Evolutionary conservation across 352 stramenopile species (phyloP), one percentile per base, ranked within the genome.

Genomic region (Phytophthora megakarya): DNA sequence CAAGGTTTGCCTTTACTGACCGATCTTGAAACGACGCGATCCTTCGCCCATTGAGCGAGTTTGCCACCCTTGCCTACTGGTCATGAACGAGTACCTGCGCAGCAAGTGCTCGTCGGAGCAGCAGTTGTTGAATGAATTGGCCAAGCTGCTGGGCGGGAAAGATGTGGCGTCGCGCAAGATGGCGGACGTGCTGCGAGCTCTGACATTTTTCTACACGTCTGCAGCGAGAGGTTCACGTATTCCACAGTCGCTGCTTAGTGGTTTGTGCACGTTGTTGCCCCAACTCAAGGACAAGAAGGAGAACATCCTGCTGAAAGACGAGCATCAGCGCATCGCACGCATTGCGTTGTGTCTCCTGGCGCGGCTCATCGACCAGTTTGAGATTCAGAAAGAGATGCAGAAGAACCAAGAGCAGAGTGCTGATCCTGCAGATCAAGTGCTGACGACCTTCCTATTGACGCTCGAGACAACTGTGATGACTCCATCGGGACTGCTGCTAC

Each of bases 41-140:
- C 56, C 46, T 59, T 48, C 40, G n/a, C n/a, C 1, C 25, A 15
- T 43, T 28, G 33, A 44, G 21, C 47, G 21, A 38, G 26, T 46
- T 52, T 15, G 16, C 28, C 15, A 5, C 26, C 13, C 11, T 19
- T 13, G 16, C n/a, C 35, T 21, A 22, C 42, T 28, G 19, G 49
- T 18, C 32, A 92, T 93, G 81, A 91, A 91, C 63, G 76, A 64
- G 22, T 91, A 91, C 65, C 49, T 91, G 52, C 74, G 75, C 52
- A 76, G 71, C 61, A 90, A 89, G 55, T 88, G 78, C 60, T 83
- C 81, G 60, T 93, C 83, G 15, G 81, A 92, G 78, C 81, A 91
- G 73, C 83, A 93, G 69, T 76, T 93, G 49, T 81, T 92, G 72
- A 92, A 93, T 54, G 85, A 93, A 55, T 71, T 93, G 33, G 75